A percentile compares a stretch with the other conserved stretches of the same genome.
Conservation (phyloP, 306 rosid species). For the Prinsepia uniflora region DNA sequence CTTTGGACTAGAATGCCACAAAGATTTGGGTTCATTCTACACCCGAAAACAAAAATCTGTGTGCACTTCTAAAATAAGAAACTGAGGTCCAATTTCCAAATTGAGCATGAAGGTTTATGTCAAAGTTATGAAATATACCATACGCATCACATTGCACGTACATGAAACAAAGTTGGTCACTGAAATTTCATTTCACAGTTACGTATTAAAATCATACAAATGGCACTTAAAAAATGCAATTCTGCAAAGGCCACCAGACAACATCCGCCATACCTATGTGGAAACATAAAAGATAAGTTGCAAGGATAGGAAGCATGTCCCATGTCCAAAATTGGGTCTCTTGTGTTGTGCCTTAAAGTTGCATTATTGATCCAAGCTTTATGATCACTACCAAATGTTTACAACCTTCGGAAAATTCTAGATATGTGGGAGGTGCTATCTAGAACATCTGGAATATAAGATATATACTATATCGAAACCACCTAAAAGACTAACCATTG, state of each 20-base stretch:
- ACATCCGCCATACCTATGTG: slow-evolving; percentile 3
- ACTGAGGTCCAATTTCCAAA: background rate
- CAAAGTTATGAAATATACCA: background rate
- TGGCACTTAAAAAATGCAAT: background rate
- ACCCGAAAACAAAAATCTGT: background rate
- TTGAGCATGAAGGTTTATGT: slow-evolving; percentile 2
- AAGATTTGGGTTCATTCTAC: background rate
- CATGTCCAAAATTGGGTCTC: background rate
- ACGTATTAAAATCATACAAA: background rate
- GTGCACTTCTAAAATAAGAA: background rate
- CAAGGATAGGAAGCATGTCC: background rate
- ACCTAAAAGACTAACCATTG: slow-evolving; percentile 3
- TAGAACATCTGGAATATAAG: background rate
- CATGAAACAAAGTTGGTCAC: background rate
- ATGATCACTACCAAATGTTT: background rate
- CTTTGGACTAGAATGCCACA: background rate
- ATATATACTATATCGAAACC: background rate
- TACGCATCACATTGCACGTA: background rate
- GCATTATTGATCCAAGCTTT: slow-evolving; percentile 3
- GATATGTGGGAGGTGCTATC: slow-evolving; percentile 1
- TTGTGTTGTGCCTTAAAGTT: background rate
- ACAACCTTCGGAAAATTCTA: background rate
- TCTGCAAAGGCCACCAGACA: background rate
- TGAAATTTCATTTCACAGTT: background rate
- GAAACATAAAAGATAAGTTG: background rate